These are phyloP conservation scores for Camelina laxa DNA, from an alignment of 345 rosid genomes.

Conservation along the genomic window DNA sequence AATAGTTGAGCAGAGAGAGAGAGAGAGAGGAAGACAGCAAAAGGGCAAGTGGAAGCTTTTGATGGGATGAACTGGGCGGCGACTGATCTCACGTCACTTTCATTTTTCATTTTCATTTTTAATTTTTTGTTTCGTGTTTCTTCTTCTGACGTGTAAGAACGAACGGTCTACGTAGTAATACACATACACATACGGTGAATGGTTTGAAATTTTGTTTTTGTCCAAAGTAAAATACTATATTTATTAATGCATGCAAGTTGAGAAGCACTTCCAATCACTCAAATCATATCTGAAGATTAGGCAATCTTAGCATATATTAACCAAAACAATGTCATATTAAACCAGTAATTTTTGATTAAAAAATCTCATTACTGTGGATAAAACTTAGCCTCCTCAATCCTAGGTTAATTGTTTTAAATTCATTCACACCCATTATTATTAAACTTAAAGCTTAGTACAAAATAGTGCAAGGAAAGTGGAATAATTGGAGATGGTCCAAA, in stretches of 20 bases:
- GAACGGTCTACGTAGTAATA: constrained; percentile 33
- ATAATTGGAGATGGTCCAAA: constrained; percentile 45
- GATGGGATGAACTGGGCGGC: constrained; percentile 69
- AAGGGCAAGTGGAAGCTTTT: constrained; percentile 61
- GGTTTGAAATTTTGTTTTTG: neutral
- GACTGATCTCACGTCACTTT: constrained; percentile 48
- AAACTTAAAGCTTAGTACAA: neutral
- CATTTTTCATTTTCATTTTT: neutral
- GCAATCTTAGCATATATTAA: neutral
- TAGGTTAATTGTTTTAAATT: too few species aligned
- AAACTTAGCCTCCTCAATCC: too few species aligned
- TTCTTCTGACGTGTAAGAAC: constrained; percentile 27
- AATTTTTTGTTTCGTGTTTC: neutral
- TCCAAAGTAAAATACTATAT: neutral
- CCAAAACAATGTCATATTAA: neutral
- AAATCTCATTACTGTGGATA: too few species aligned
- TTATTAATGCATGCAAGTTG: constrained; percentile 35
- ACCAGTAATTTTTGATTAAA: neutral
- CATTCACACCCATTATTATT: too few species aligned
- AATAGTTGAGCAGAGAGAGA: neutral
- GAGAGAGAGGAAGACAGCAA: constrained; percentile 35
- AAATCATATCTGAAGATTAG: constrained; percentile 8
- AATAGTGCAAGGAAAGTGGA: constrained; percentile 23
- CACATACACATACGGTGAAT: constrained; percentile 36
- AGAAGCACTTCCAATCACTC: constrained; percentile 3